Percentiles rank a stretch among this genome's conserved stretches.
phyloP scores from a whole-genome alignment of 768 basidiomycete species.

The Mycena venus region DNA sequence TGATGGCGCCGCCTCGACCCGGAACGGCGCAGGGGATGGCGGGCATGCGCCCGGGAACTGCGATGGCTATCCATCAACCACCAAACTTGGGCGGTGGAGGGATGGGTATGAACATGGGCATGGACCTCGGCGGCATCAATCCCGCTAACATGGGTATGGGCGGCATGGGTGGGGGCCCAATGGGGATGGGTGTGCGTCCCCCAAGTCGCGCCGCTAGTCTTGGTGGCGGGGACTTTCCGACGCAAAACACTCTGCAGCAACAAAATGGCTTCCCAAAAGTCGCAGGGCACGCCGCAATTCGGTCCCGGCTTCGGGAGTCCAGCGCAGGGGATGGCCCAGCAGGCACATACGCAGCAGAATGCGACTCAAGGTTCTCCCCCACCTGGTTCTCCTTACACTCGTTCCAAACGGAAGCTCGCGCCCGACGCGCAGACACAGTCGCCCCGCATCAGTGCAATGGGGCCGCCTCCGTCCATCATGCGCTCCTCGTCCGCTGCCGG shows the following conservation, averaged over 20 bases:
- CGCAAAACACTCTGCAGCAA: constrained; percentile 7
- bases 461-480: constrained; percentile 24
- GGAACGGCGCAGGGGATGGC: constrained; percentile 30
- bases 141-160: constrained; percentile 15
- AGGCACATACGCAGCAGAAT: constrained; percentile 9
- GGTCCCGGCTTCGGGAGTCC: constrained; percentile 11
- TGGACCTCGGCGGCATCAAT: constrained; percentile 15
- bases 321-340: constrained; percentile 12
- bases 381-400: constrained; percentile 26
- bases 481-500: constrained; percentile 25
- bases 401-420: constrained; percentile 17
- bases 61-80: constrained; percentile 18
- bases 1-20: constrained; percentile 16
- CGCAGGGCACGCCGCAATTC: constrained; percentile 23
- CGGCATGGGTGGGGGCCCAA: constrained; percentile 20
- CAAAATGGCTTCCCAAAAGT: constrained; percentile 28
- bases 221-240: constrained; percentile 15
- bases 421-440: constrained; percentile 23
- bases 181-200: constrained; percentile 24
- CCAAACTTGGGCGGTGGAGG: background rate
- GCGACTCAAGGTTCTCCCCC: constrained; percentile 12
- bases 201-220: constrained; percentile 26
- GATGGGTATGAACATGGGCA: constrained; percentile 22
- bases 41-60: constrained; percentile 14
- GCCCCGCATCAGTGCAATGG: constrained; percentile 31